A percentile compares a stretch with the other conserved stretches of the same genome.
These are phyloP conservation scores for Phytopythium vexans DNA, from an alignment of 352 stramenopile genomes.

Conservation along the genomic window DNA sequence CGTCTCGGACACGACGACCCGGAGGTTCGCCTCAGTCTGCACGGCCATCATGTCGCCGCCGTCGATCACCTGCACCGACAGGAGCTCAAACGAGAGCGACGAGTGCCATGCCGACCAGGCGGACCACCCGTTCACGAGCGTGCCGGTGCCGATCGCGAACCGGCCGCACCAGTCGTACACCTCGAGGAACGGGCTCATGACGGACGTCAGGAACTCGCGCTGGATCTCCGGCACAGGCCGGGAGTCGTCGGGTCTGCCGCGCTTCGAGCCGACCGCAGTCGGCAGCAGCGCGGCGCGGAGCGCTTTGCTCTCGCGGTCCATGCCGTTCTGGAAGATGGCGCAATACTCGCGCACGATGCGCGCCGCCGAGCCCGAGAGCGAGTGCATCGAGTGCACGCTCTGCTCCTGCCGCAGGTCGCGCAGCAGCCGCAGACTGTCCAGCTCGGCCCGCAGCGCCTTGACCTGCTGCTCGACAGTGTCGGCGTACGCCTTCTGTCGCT, in stretches of 20 bases:
- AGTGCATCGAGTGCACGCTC: slow-evolving; percentile 24
- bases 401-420: slow-evolving; percentile 37
- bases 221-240: slow-evolving; percentile 25
- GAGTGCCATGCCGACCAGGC: slow-evolving; percentile 38
- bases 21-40: slow-evolving; percentile 28
- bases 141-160: slow-evolving; percentile 23
- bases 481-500: slow-evolving; percentile 51
- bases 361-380: slow-evolving; percentile 30
- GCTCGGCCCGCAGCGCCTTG: slow-evolving; percentile 28
- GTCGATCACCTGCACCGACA: slow-evolving; percentile 34
- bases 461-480: slow-evolving; percentile 33
- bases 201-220: slow-evolving; percentile 34
- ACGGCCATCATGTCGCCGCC: slow-evolving; percentile 29
- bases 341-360: slow-evolving; percentile 50
- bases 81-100: slow-evolving; percentile 29
- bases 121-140: slow-evolving; percentile 35
- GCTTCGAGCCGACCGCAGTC: slow-evolving; percentile 18
- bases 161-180: slow-evolving; percentile 43
- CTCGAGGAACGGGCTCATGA: slow-evolving; percentile 38
- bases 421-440: slow-evolving; percentile 43
- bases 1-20: slow-evolving; percentile 28
- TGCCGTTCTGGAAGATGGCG: slow-evolving; percentile 45
- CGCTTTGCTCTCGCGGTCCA: slow-evolving; percentile 10
- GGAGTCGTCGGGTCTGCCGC: slow-evolving; percentile 9
- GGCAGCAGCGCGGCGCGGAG: slow-evolving; percentile 1